Evolutionary conservation across 306 rosid genomes (phyloP).

Genomic region (Vachellia collinsii): DNA sequence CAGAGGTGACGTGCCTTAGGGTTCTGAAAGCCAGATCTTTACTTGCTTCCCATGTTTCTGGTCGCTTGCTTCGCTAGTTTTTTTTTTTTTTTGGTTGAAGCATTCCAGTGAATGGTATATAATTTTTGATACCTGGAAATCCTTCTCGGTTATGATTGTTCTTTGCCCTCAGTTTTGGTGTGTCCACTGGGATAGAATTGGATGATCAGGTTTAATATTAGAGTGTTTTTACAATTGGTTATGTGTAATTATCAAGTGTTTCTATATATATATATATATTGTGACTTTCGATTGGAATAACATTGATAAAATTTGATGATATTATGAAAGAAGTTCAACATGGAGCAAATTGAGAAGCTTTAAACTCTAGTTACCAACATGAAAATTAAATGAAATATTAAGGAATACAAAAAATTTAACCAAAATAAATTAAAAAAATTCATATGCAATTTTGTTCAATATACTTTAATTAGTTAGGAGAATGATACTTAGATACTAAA

Average conservation of each 20-base stretch:
- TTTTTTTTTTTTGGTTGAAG: conserved; percentile 35
- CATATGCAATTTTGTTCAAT: neutral
- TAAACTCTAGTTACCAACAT: neutral
- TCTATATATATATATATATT: too few species aligned
- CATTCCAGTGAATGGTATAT: conserved; percentile 46
- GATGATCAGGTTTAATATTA: conserved; percentile 44
- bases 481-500: too few species aligned
- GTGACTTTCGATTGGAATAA: too few species aligned
- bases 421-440: neutral
- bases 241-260: conserved; percentile 40
- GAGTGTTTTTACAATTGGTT: conserved; percentile 39
- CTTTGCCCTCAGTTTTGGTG: conserved; percentile 45
- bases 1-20: conserved; percentile 45
- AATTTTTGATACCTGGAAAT: conserved; percentile 44
- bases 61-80: conserved; percentile 42
- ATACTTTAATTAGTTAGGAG: neutral
- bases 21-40: conserved; percentile 39
- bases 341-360: neutral
- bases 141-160: conserved; percentile 38
- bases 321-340: neutral
- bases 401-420: neutral
- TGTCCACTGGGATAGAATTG: conserved; percentile 50
- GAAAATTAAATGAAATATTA: neutral
- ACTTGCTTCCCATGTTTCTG: conserved; percentile 41
- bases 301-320: neutral